These are phyloP conservation scores for Penicillium sp. DNA, from an alignment of 2,329 filamentous ascomycete species.

Conservation along the genomic window DNA sequence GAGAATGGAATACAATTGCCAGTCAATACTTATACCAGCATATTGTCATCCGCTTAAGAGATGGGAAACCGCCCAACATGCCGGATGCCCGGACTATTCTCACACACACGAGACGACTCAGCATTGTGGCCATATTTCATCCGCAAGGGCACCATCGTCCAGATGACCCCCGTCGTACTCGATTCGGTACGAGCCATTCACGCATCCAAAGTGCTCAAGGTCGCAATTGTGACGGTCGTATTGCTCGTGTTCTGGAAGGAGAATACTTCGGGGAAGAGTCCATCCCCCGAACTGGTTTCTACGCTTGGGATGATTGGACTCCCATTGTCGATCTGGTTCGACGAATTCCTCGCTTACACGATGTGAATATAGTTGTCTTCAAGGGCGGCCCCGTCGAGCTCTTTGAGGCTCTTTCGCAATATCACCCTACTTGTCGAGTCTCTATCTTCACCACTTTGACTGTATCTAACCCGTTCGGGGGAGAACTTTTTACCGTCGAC, in stretches of 20 bases:
- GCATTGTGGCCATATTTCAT: not conserved
- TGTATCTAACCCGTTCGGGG: not conserved
- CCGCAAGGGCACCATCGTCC: too few relatives aligned
- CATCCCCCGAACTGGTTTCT: not conserved
- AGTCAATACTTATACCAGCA: not conserved
- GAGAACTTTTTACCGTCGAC: not conserved
- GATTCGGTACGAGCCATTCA: too few relatives aligned
- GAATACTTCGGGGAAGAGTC: not conserved
- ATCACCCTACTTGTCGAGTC: conserved; percentile 1
- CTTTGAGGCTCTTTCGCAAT: not conserved
- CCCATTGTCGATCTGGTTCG: not conserved
- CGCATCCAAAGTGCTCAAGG: too few relatives aligned
- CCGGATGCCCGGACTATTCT: not conserved
- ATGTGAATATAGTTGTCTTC: not conserved
- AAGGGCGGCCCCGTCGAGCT: not conserved
- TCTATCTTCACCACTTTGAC: not conserved
- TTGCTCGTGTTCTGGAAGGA: not conserved
- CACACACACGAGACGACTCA: not conserved
- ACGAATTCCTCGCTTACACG: not conserved
- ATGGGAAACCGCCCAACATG: not conserved
- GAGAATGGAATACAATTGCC: not conserved
- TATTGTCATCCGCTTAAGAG: not conserved
- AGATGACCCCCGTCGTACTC: too few relatives aligned
- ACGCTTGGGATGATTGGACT: not conserved
- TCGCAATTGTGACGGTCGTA: too few relatives aligned